Percentiles rank a stretch among this genome's conserved stretches.
Evolutionary conservation across 1,284 basidiomycete genomes (phyloP).

Genomic region (Irpex lacteus): DNA sequence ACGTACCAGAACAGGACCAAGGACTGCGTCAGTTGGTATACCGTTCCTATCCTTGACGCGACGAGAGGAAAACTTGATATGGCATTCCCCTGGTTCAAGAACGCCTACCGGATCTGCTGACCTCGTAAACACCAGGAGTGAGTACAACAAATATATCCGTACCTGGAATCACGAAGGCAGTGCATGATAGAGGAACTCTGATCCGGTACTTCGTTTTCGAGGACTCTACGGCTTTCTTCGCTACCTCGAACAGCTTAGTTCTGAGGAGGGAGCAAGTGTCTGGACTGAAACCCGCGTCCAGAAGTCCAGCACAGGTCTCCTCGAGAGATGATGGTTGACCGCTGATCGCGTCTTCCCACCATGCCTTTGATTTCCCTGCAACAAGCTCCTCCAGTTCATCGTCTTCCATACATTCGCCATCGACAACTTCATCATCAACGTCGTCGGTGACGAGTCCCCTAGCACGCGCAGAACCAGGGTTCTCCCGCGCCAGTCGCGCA

Average conservation of each 20-base stretch:
- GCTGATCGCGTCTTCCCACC: constrained; percentile 39
- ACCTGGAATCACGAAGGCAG: constrained; percentile 44
- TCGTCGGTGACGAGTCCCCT: constrained; percentile 20
- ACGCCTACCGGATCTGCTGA: constrained; percentile 35
- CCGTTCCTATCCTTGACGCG: constrained; percentile 28
- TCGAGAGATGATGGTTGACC: constrained; percentile 40
- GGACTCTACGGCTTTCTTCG: constrained; percentile 28
- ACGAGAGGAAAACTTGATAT: constrained; percentile 32
- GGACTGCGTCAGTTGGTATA: constrained; percentile 29
- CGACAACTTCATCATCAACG: constrained; percentile 13
- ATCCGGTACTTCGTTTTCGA: constrained; percentile 27
- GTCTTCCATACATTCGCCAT: constrained; percentile 10
- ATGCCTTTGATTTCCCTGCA: constrained; percentile 21
- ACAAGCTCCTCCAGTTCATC: constrained; percentile 17
- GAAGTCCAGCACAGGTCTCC: constrained; percentile 35
- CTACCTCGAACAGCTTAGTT: constrained; percentile 34
- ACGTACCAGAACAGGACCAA: constrained; percentile 39
- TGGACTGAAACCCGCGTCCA: constrained; percentile 40
- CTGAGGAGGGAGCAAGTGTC: constrained; percentile 29
- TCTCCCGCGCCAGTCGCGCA: constrained; percentile 29
- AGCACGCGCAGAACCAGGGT: constrained; percentile 30
- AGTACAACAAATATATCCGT: neutral
- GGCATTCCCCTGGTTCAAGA: constrained; percentile 36
- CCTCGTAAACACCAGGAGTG: constrained; percentile 1
- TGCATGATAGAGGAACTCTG: constrained; percentile 33